A percentile compares a stretch with the other conserved stretches of the same genome.
Conservation (phyloP, 1,284 basidiomycete genomes). For the Tylopilus sp. region DNA sequence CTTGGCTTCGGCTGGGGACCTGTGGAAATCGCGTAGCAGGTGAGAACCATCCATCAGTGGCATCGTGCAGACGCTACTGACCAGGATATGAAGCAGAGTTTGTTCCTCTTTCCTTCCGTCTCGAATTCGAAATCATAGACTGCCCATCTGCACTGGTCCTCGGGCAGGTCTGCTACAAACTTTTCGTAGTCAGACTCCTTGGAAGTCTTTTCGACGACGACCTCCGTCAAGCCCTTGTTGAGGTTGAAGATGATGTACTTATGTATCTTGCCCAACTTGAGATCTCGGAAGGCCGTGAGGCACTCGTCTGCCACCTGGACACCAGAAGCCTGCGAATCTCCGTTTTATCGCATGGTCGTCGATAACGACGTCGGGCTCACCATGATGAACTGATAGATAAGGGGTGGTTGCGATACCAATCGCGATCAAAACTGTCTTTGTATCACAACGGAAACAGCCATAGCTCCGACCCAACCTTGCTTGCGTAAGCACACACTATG, state of each 20-base stretch:
- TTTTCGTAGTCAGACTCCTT: conserved; percentile 58
- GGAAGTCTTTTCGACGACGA: conserved; percentile 68
- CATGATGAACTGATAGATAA: conserved; percentile 26
- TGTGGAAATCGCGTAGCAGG: conserved; percentile 33
- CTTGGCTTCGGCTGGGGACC: conserved; percentile 86
- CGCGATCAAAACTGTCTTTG: conserved; percentile 24
- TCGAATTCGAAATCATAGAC: conserved; percentile 92
- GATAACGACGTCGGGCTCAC: conserved; percentile 14
- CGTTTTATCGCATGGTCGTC: neutral
- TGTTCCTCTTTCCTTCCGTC: conserved; percentile 81
- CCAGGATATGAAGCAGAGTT: conserved; percentile 87
- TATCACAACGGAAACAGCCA: conserved; percentile 13
- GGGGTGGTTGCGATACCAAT: conserved; percentile 26
- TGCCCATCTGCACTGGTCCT: conserved; percentile 80
- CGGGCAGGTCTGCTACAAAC: conserved; percentile 77
- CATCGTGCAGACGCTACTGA: conserved; percentile 35
- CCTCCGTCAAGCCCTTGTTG: conserved; percentile 64
- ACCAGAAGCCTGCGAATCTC: conserved; percentile 70
- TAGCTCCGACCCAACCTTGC: conserved; percentile 31
- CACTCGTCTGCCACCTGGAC: conserved; percentile 62
- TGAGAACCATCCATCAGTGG: neutral
- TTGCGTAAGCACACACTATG: conserved; percentile 44
- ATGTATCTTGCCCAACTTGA: conserved; percentile 81
- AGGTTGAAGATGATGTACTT: conserved; percentile 89
- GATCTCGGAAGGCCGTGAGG: conserved; percentile 61